Evolutionary conservation across 257 asterid species (phyloP).

Genomic region (Solanum habrochaites): DNA sequence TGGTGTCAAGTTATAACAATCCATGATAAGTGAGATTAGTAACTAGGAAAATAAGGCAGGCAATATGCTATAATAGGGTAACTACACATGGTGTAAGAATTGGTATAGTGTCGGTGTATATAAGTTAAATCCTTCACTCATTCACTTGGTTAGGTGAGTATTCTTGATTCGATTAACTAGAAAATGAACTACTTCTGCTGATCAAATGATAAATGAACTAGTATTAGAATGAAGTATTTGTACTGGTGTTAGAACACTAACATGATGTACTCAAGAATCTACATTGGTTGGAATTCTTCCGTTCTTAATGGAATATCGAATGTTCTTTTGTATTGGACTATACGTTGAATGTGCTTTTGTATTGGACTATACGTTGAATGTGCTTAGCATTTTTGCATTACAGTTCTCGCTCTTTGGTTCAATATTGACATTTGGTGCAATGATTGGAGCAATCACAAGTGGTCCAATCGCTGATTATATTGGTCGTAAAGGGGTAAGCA

Average conservation of each 20-base stretch:
- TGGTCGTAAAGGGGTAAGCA: constrained; percentile 88
- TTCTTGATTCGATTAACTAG: background rate
- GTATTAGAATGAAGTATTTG: background rate
- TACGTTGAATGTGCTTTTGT: background rate
- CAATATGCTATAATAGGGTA: background rate
- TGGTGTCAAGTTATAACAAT: background rate
- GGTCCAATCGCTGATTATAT: constrained; percentile 72
- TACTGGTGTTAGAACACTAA: background rate
- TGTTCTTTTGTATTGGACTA: background rate
- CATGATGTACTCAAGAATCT: background rate
- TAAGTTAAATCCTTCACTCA: background rate
- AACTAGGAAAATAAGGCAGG: background rate
- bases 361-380: background rate
- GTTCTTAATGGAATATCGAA: background rate
- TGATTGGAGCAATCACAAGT: constrained; percentile 91
- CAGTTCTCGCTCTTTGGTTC: constrained; percentile 96
- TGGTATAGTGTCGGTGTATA: background rate
- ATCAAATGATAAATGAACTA: background rate
- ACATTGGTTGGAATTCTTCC: background rate
- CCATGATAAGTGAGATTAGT: background rate
- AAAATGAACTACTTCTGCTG: background rate
- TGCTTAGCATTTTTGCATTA: background rate
- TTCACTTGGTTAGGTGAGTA: background rate
- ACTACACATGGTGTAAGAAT: background rate
- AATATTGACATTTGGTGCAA: constrained; percentile 81